Conservation (phyloP, 345 rosid species). For the Dimocarpus longan region DNA sequence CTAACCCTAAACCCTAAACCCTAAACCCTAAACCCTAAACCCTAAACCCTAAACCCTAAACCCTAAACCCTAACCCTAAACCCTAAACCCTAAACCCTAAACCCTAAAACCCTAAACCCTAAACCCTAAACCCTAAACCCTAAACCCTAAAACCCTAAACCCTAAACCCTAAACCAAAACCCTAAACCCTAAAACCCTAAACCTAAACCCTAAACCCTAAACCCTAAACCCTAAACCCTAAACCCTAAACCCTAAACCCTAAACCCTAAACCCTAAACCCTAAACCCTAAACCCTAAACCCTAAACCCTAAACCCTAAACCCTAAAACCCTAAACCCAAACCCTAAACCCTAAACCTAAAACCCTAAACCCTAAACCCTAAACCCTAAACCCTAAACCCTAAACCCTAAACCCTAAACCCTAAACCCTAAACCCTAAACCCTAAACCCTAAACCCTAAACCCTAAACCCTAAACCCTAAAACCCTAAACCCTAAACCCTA, state of each 20-base stretch:
- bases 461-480: too few relatives aligned
- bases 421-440: too few relatives aligned
- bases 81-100: background rate
- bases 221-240: conserved; percentile 5
- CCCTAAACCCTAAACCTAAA: too few relatives aligned
- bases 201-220: conserved; percentile 4
- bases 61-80: background rate
- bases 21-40: background rate
- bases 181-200: conserved; percentile 8
- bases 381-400: too few relatives aligned
- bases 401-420: too few relatives aligned
- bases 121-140: background rate
- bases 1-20: conserved; percentile 8
- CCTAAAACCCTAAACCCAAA: too few relatives aligned
- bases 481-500: too few relatives aligned
- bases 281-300: conserved; percentile 1
- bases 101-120: background rate
- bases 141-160: background rate
- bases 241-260: conserved; percentile 12
- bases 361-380: too few relatives aligned
- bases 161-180: background rate
- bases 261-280: conserved; percentile 12
- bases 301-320: conserved; percentile 5
- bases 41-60: background rate
- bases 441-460: too few relatives aligned